A percentile compares a stretch with the other conserved stretches of the same genome.
These are phyloP conservation scores for Blastobotrys malaysiensis DNA, from an alignment of 1,139 yeast genomes.

Conservation along the genomic window DNA sequence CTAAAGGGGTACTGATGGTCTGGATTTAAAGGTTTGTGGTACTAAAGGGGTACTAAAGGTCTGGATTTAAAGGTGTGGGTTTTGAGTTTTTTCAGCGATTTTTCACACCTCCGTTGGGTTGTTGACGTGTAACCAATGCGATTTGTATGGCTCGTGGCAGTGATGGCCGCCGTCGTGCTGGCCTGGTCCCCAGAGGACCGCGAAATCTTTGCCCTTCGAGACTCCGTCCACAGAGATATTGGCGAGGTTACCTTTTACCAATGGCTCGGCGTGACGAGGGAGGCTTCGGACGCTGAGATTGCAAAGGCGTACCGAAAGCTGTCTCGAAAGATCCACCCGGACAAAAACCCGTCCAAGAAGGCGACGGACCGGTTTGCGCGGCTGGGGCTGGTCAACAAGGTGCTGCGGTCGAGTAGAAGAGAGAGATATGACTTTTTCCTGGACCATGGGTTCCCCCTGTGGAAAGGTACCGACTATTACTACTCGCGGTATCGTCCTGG, in stretches of 20 bases:
- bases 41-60: no score
- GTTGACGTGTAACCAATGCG: neutral
- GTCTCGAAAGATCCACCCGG: slow-evolving; percentile 45
- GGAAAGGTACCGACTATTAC: slow-evolving; percentile 44
- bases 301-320: slow-evolving; percentile 60
- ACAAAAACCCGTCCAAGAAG: slow-evolving; percentile 43
- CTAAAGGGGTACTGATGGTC: no score
- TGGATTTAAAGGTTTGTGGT: no score
- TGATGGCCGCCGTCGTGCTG: slow-evolving; percentile 11
- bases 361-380: slow-evolving; percentile 60
- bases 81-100: neutral
- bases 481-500: slow-evolving; percentile 45
- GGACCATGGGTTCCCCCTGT: slow-evolving; percentile 79
- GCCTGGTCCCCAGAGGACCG: slow-evolving; percentile 58
- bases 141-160: neutral
- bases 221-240: slow-evolving; percentile 57
- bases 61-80: neutral
- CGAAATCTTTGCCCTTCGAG: slow-evolving; percentile 73
- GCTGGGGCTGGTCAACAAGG: slow-evolving; percentile 67
- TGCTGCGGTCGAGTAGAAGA: slow-evolving; percentile 54
- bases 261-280: slow-evolving; percentile 32
- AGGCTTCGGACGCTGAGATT: slow-evolving; percentile 56
- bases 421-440: slow-evolving; percentile 83
- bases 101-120: neutral
- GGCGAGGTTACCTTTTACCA: slow-evolving; percentile 67